phyloP scores from a whole-genome alignment of 1,284 basidiomycete species.

The Boletus holoroseus region DNA sequence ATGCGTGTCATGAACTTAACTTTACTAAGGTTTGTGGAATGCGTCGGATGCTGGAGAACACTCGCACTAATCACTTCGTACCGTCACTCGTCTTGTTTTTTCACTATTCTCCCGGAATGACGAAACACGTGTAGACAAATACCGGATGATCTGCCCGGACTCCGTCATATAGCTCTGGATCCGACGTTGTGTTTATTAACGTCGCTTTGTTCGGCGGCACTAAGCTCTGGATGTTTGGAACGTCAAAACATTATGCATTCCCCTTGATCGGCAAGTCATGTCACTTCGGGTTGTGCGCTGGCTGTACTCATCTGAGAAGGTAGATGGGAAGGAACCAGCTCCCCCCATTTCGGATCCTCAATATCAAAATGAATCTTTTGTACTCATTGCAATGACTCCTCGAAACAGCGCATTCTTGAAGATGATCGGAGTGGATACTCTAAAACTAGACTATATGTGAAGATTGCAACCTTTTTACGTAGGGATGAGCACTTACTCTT shows the following conservation, averaged over 20 bases:
- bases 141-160: not conserved
- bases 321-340: not conserved
- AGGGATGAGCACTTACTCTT: not conserved
- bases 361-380: not conserved
- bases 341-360: not conserved
- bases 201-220: constrained; percentile 18
- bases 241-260: not conserved
- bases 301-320: not conserved
- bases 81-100: not conserved
- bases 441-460: not conserved
- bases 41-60: not conserved
- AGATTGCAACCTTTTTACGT: constrained; percentile 16
- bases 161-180: not conserved
- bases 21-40: constrained; percentile 2
- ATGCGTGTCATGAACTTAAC: constrained; percentile 24
- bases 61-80: constrained; percentile 7
- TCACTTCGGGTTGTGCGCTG: not conserved
- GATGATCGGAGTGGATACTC: not conserved
- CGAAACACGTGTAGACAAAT: not conserved
- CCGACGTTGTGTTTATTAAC: constrained; percentile 7
- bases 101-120: not conserved
- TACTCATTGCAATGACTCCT: not conserved
- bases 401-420: not conserved
- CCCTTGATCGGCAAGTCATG: not conserved
- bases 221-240: constrained; percentile 14